Evolutionary conservation across 2,329 filamentous ascomycete species (phyloP).

Genomic region (Ophiostoma triangulosporum): DNA sequence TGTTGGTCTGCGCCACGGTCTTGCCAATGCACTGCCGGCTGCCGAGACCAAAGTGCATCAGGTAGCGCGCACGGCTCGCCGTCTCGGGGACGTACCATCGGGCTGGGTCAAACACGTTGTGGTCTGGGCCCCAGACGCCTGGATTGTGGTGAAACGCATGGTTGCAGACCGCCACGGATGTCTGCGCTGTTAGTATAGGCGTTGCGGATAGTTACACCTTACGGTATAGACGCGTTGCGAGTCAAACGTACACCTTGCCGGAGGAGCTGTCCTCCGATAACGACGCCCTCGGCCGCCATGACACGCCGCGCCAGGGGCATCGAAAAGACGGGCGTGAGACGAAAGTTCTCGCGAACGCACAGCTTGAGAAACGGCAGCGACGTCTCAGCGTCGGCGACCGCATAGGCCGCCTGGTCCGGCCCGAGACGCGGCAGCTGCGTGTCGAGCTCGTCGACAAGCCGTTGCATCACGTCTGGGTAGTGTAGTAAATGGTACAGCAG

Average conservation of each 20-base stretch:
- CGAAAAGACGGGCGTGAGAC: constrained; percentile 22
- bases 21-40: constrained; percentile 23
- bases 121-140: not conserved
- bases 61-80: constrained; percentile 13
- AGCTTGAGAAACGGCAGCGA: constrained; percentile 16
- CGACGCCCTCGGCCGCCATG: constrained; percentile 15
- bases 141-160: not conserved
- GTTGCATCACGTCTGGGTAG: constrained; percentile 9
- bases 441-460: not conserved
- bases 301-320: constrained; percentile 21
- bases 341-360: constrained; percentile 22
- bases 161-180: not conserved
- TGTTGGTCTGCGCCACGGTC: constrained; percentile 22
- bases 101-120: not conserved
- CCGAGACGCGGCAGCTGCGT: not conserved
- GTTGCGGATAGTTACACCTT: not conserved
- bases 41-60: constrained; percentile 24
- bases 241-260: not conserved
- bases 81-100: constrained; percentile 9
- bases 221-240: not conserved
- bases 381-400: not conserved
- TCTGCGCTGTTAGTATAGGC: not conserved
- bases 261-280: not conserved
- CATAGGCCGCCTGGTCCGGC: not conserved
- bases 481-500: constrained; percentile 22